Base-by-base conservation (phyloP, 2,329 filamentous ascomycete species). In the Colletotrichum cordylinicola region DNA sequence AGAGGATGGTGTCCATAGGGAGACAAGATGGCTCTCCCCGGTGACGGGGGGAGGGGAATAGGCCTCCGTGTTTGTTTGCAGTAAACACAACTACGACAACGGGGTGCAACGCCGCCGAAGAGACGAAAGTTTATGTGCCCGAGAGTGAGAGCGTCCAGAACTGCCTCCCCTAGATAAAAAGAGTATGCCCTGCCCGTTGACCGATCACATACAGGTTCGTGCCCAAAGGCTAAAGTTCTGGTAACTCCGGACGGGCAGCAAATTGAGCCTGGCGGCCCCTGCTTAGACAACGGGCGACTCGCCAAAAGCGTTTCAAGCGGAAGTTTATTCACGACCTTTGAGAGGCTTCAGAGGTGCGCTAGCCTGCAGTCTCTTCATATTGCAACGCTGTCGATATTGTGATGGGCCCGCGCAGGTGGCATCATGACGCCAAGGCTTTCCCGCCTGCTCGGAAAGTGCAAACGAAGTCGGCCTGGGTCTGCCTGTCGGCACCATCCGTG, bases 281-380 rank as follows among this genome's bases (percentile, higher is more conserved):
- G 56, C 64, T 62, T 39, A 10, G 52, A 37, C 56, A 18, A 48
- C 43, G 29, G 21, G 7, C 66, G 65, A 70, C 56, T 74, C 71
- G 58, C 39, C 71, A 58, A 58, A 65, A 35, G n/a, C 18, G 71
- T 70, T 74, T 74, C 58, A 74, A 70, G 66, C 66, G 15, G 71
- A 74, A 74, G 71, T 58, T 35, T 70, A 74, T 74, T 58, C 24
- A 69, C 66, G 31, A n/a, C 58, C 12, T 16, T 58, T 37, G 6
- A 33, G 12, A n/a, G 31, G 29, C 29, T 62, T 21, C 31, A 21
- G 29, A 16, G n/a, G 69, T 24, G 27, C 48, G 18, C 27, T 62
- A 21, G 58, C n/a, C 12, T 21, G n/a, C 33, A 62, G 31, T 35
- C 31, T 62, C 33, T n/a, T 24, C 29, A 62, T 62, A 62, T 62